A percentile compares a stretch with the other conserved stretches of the same genome.
phyloP scores from a whole-genome alignment of 768 basidiomycete species.

The Russula sp. region DNA sequence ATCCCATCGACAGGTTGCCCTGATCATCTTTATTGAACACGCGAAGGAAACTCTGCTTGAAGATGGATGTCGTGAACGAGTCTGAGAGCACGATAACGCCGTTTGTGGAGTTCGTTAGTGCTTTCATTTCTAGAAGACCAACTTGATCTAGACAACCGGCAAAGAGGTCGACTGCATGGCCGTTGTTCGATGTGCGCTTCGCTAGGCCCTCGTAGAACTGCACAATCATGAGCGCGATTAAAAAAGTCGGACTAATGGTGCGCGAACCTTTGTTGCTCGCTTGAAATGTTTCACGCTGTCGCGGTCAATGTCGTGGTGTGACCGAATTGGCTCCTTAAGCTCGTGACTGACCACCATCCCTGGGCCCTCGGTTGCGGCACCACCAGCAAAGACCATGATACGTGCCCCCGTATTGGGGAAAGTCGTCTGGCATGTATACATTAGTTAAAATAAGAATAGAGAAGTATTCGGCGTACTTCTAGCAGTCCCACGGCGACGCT shows the following conservation, averaged over 20 bases:
- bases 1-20: slow-evolving; percentile 93
- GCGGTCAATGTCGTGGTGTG: slow-evolving; percentile 97
- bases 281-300: slow-evolving; percentile 98
- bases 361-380: slow-evolving; percentile 94
- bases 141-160: slow-evolving; percentile 98
- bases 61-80: slow-evolving; percentile 95
- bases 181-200: slow-evolving; percentile 89
- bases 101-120: slow-evolving; percentile 91
- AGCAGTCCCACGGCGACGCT: slow-evolving; percentile 90
- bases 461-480: slow-evolving; percentile 51
- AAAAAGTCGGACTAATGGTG: not conserved
- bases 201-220: slow-evolving; percentile 96
- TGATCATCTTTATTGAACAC: slow-evolving; percentile 91
- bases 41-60: slow-evolving; percentile 96
- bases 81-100: slow-evolving; percentile 95
- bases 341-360: slow-evolving; percentile 96
- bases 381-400: slow-evolving; percentile 95
- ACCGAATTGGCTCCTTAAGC: slow-evolving; percentile 94
- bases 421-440: slow-evolving; percentile 51
- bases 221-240: not conserved
- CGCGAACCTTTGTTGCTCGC: slow-evolving; percentile 83
- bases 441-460: not conserved
- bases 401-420: slow-evolving; percentile 96
- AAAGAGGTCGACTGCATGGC: slow-evolving; percentile 92
- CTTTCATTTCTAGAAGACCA: slow-evolving; percentile 96